phyloP scores from a whole-genome alignment of 148 eudicot genomes.

The Suaeda aralocaspica region DNA sequence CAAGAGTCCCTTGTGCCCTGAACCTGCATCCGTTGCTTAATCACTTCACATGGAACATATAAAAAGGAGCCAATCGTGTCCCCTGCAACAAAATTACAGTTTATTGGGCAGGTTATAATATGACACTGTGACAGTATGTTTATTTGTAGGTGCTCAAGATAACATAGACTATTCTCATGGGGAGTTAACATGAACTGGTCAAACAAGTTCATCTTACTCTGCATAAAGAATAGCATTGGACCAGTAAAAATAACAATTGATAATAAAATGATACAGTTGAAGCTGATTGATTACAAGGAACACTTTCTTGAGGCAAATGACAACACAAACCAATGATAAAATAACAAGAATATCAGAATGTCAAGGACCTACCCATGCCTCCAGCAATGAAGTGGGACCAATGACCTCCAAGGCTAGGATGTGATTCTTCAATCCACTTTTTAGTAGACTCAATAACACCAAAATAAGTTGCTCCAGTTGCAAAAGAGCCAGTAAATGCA shows the following conservation, averaged over 20 bases:
- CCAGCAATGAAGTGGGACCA: conserved; percentile 95
- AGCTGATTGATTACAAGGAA: not conserved
- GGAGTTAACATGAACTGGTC: not conserved
- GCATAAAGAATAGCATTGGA: not conserved
- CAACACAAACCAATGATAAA: conserved; percentile 2
- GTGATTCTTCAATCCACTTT: conserved; percentile 78
- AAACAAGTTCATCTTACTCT: not conserved
- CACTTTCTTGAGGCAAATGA: not conserved
- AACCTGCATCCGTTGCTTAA: conserved; percentile 96
- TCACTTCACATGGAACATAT: conserved; percentile 96
- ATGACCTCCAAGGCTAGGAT: conserved; percentile 74
- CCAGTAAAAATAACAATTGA: not conserved
- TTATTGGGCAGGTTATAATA: no score
- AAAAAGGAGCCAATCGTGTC: conserved; percentile 86
- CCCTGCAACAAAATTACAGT: conserved; percentile 40
- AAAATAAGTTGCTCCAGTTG: conserved; percentile 93
- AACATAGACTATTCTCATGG: not conserved
- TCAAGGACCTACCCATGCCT: conserved; percentile 55
- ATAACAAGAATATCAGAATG: conserved; percentile 6
- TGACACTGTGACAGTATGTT: no score
- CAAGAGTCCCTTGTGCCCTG: conserved; percentile 80
- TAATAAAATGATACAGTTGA: not conserved
- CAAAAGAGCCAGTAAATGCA: conserved; percentile 84
- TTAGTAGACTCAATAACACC: conserved; percentile 93
- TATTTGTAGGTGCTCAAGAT: not conserved